Evolutionary conservation across 2,329 filamentous ascomycete species (phyloP).

Genomic region (Biscogniauxia sp.): DNA sequence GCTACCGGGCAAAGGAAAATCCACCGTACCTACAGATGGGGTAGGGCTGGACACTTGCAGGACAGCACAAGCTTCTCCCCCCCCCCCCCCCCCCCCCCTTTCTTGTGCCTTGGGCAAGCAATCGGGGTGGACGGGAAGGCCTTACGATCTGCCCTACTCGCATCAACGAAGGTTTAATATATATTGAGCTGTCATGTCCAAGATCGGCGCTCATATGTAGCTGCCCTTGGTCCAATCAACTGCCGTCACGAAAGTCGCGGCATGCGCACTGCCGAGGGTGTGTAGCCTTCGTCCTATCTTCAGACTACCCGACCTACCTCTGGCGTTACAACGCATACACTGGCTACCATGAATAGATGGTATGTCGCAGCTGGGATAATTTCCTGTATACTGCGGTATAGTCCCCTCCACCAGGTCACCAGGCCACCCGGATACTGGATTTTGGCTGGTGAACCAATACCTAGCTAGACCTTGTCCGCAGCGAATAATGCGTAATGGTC

Average conservation of each 20-base stretch:
- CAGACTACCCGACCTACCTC: neutral
- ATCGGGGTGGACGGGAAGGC: constrained; percentile 3
- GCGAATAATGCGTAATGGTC: neutral
- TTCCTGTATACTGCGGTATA: neutral
- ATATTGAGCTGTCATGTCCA: constrained; percentile 17
- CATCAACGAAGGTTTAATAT: constrained; percentile 9
- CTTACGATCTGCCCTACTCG: constrained; percentile 7
- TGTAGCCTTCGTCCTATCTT: constrained; percentile 17
- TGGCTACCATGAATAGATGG: neutral
- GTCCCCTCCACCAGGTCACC: neutral
- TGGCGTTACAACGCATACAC: neutral
- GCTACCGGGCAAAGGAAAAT: neutral
- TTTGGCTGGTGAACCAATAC: neutral
- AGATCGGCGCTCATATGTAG: constrained; percentile 18
- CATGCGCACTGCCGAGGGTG: constrained; percentile 22
- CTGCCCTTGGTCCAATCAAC: constrained; percentile 23
- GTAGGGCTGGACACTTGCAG: neutral
- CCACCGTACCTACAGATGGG: neutral
- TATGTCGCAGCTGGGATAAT: neutral
- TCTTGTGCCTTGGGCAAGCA: neutral
- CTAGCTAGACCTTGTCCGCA: neutral
- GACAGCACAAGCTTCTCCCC: neutral
- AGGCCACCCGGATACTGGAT: neutral
- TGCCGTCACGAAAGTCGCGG: constrained; percentile 17
- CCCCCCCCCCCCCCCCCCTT: neutral